Evolutionary conservation across 1,139 yeast genomes (phyloP), one percentile per base, ranked within the genome.

Genomic region (Taiozyma sp.): DNA sequence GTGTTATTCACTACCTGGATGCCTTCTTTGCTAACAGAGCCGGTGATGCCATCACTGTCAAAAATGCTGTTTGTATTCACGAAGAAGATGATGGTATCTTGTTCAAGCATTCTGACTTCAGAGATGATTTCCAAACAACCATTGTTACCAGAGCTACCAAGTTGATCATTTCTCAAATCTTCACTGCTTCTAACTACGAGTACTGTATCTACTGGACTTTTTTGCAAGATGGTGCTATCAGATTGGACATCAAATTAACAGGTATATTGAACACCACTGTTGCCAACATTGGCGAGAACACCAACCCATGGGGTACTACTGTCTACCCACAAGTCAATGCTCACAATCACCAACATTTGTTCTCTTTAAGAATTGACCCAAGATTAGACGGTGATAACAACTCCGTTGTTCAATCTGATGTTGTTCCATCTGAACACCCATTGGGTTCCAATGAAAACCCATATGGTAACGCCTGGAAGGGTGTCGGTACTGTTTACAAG

Each of bases 131-230:
- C 72, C 84, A 81, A 58, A 86, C 93, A 49, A 80, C 87, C 40
- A 79, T 86, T 57, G 85, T 83, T 51, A 82, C 91, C 48, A 80
- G 96, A 71, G 87, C 89, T 52, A 84, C 86, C 61, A 83, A 79
- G 69, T 78, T 87, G 67, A 79, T 87, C 56, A 72, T 87, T 52
- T 84, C 92, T 28, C 93, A 87, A 70, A 84, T 87, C 65, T 87
- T 86, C 70, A 87, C 95, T 47, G 93, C 93, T 62, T 90, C 92
- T 46, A 87, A 87, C 75, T 87, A 87, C 68, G 95, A 87, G 71
- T 87, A 87, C 73, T 84, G 91, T 70, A 75, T 87, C 65, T 87
- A 87, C 75, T 87, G 91, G 91, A 81, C 77, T 57, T 83, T 87
- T 70, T 80, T 87, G 74, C 92, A 85, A 71, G 95, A 87, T 69